Evolutionary conservation across 1,139 yeast genomes (phyloP), one percentile per base, ranked within the genome.

Genomic region (Sugiyamaella xylanicola): DNA sequence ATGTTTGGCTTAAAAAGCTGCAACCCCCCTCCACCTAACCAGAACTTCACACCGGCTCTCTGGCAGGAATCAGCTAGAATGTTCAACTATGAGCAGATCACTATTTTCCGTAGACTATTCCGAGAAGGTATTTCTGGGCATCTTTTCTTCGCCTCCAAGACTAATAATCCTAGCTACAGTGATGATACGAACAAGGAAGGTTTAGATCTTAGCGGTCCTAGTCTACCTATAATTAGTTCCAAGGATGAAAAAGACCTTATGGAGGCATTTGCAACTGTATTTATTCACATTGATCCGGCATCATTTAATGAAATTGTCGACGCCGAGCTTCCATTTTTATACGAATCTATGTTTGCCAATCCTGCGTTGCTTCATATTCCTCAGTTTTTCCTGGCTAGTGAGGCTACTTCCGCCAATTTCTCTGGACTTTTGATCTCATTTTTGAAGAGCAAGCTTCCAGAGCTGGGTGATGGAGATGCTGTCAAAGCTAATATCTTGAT

Each of bases 181-280:
- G 62, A 59, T 15, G 60, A 59, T 3, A 48, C 63, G 29, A 61
- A 62, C 42, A 59, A 56, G 9, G 50, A 46, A 36, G 60, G 64
- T 7, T 82, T 87, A 68, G 96, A 89, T 65, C 79, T 86, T 35
- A 83, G 88, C 19, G 91, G 91, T 1, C 92, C 96, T 4, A 87
- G 86, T 59, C 73, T 88, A 49, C 95, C 96, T 3, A 87, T 88
- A 4, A 84, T 92, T 1, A 87, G 95, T 1, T 85, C 96, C 0
- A 91, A 90, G 63, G 98, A 92, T 67, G 97, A 92, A 60, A 91
- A 93, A 64, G 99, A 95, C 64, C 77, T 92, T 58, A 91, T 93
- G 96, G 99, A 95, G 69, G 87, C 92, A 1, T 85, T 95, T 69
- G 97, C 97, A 0, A 87, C 96, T 1, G 89, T 93, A 63, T 95